Percentiles rank a stretch among this genome's conserved stretches.
These are phyloP conservation scores for Dictyostelium purpureum DNA, from an alignment of 78 protist species.

Conservation along the genomic window DNA sequence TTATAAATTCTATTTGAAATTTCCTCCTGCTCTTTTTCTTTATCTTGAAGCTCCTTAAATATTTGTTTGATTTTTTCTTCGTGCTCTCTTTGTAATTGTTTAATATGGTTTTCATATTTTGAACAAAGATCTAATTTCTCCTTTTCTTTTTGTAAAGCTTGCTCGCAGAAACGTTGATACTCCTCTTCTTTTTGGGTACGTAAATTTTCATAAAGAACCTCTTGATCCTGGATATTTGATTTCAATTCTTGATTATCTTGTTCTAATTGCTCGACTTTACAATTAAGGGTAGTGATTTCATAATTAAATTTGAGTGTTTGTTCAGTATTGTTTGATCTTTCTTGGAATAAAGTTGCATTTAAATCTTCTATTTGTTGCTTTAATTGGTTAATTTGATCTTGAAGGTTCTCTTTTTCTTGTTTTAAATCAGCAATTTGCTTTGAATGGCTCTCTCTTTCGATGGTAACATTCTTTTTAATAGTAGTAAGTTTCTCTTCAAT, in stretches of 20 bases:
- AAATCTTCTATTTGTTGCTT: constrained; percentile 17
- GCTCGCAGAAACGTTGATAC: background rate
- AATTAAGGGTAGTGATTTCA: background rate
- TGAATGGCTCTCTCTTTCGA: background rate
- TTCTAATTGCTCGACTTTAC: too few relatives aligned
- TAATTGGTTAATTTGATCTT: background rate
- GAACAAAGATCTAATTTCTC: background rate
- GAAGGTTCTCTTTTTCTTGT: background rate
- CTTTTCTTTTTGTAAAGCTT: background rate
- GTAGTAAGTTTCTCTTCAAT: constrained; percentile 35
- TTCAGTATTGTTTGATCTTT: constrained; percentile 20
- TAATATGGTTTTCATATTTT: background rate
- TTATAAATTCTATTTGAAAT: constrained; percentile 17
- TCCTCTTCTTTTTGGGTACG: background rate
- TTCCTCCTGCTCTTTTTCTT: constrained; percentile 29
- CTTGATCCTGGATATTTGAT: background rate
- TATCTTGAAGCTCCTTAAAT: background rate
- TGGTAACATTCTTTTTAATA: background rate
- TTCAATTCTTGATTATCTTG: background rate
- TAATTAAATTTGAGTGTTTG: background rate
- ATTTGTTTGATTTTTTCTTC: constrained; percentile 3
- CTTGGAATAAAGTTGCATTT: constrained; percentile 8
- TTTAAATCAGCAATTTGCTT: background rate
- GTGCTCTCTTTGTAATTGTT: background rate
- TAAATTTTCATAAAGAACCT: background rate